Percentiles rank a stretch among this genome's conserved stretches.
These are phyloP conservation scores for Entamoeba moshkovskii DNA, from an alignment of 208 protist genomes.

Conservation along the genomic window DNA sequence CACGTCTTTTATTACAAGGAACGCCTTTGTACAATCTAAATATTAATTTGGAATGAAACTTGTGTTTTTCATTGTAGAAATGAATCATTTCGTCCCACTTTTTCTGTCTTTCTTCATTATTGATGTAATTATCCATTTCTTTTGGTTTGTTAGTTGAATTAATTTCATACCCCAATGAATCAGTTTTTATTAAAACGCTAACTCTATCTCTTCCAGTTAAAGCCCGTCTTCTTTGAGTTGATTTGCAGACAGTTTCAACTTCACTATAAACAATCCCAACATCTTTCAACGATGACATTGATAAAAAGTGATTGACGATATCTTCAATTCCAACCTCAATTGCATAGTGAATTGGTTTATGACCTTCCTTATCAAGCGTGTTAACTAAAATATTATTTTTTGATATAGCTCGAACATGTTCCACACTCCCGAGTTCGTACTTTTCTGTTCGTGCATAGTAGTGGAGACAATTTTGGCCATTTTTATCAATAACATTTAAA, in stretches of 20 bases:
- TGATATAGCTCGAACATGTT: neutral
- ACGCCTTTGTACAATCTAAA: neutral
- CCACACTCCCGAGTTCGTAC: neutral
- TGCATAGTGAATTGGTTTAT: neutral
- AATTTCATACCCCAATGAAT: neutral
- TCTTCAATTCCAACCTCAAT: neutral
- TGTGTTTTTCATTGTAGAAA: neutral
- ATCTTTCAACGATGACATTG: neutral
- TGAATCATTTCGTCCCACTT: neutral
- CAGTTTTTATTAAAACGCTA: neutral
- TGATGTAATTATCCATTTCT: neutral
- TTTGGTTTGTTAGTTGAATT: neutral
- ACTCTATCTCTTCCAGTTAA: neutral
- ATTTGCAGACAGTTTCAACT: neutral
- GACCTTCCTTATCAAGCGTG: neutral
- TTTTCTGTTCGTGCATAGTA: neutral
- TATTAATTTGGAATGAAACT: neutral
- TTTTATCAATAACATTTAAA: neutral
- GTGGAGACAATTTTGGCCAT: neutral
- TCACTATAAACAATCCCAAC: neutral
- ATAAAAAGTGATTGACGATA: neutral
- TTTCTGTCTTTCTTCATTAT: neutral
- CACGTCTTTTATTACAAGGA: neutral
- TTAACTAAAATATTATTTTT: neutral
- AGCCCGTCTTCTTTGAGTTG: neutral